phyloP scores from a whole-genome alignment of 192 early-diverging fungal genomes.

The Backusella mclennaniae region DNA sequence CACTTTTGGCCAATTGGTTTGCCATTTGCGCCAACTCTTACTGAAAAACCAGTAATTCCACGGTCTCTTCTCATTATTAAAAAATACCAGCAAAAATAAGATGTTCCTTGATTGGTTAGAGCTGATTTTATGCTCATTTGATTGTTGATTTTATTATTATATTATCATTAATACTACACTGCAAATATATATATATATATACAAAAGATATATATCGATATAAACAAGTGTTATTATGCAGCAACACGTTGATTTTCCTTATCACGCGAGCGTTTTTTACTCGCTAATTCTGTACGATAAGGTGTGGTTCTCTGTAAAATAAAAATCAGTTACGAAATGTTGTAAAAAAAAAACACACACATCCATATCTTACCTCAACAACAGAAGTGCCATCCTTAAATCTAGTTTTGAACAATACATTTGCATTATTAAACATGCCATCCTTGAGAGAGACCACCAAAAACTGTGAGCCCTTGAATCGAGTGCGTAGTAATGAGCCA shows the following conservation, averaged over 20 bases:
- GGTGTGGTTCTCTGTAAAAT: conserved; percentile 5
- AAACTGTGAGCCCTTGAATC: conserved; percentile 97
- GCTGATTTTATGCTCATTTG: not conserved
- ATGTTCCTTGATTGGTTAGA: not conserved
- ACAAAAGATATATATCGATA: not conserved
- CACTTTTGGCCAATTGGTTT: no score
- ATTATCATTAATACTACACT: not conserved
- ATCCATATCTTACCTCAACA: conserved; percentile 61
- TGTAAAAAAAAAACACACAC: not conserved
- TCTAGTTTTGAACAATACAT: conserved; percentile 89
- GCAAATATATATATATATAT: no score
- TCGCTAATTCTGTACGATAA: conserved; percentile 4
- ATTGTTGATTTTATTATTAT: not conserved
- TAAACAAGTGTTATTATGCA: not conserved
- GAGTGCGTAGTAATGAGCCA: conserved; percentile 84
- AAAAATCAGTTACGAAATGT: not conserved
- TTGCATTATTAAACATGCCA: conserved; percentile 99
- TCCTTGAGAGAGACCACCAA: conserved; percentile 98
- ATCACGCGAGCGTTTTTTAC: not conserved
- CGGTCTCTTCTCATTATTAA: no score
- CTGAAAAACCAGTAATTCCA: no score
- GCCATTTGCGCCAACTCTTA: no score
- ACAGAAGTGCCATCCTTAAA: conserved; percentile 94
- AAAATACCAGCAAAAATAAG: not conserved
- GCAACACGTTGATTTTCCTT: not conserved